Base-by-base conservation (phyloP, 2,329 filamentous ascomycete species). In the Apiospora saccharicola region DNA sequence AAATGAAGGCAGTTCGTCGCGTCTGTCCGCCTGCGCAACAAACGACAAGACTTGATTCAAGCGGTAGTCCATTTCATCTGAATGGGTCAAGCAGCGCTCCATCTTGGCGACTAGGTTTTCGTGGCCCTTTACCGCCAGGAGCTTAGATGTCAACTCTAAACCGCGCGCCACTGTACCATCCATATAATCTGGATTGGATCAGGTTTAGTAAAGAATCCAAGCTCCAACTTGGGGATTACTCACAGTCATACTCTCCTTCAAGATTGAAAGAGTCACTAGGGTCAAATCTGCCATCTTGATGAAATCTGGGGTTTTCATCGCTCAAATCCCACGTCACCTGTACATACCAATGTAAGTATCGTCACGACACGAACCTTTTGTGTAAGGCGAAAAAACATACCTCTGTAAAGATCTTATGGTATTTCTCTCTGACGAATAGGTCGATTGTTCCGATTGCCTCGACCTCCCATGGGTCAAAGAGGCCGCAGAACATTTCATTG, bases 391-490 rank as follows among this genome's bases (percentile, higher is more conserved):
- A 30, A 30, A 7, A 16, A 16, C 51, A 19, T 14, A 57, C 26
- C 51, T 57, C 24, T 16, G 30, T 30, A n/a, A 57, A 30, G 24
- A 57, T 14, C 14, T 72, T 51, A 8, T 71, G 34, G 53, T 75
- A 75, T 43, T 69, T 74, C 8, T 71, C 46, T 19, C 67, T 41
- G 46, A 76, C 16, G 26, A 76, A 76, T 34, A 24, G 24, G 19
- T 75, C 71, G 22, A 76, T 68, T 26, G 72, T 75, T 19, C 71
- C 73, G n/a, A 75, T 22, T 3, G 70, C 74, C 46, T 76, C 74
- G 2, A 49, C 71, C 44, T 76, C 74, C 74, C 74, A 76, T 46
- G 74, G 73, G 8, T 76, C 68, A n/a, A 76, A 75, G 10, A 69
- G 67, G 19, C 47, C 72, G 51, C 24, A 72, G 44, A 74, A 76